Conservation (phyloP, 2,329 filamentous ascomycete genomes). For the Orbilia javanica region DNA sequence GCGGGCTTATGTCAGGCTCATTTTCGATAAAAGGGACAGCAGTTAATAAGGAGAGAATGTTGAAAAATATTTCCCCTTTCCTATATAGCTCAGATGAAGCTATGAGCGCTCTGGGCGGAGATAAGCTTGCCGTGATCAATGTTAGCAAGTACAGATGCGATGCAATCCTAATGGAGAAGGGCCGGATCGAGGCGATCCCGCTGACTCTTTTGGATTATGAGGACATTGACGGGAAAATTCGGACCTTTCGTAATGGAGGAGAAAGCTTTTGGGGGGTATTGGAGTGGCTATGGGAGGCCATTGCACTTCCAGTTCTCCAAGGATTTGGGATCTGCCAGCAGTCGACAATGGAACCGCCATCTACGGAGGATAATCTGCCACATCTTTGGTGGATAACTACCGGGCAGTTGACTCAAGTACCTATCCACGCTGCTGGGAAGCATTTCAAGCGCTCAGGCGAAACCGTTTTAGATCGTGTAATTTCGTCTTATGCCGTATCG, state of each 20-base stretch:
- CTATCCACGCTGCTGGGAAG: slow-evolving; percentile 64
- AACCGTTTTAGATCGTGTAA: slow-evolving; percentile 64
- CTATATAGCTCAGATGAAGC: not conserved
- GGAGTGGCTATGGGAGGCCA: slow-evolving; percentile 64
- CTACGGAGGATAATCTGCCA: slow-evolving; percentile 49
- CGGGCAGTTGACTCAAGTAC: slow-evolving; percentile 62
- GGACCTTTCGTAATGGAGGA: not conserved
- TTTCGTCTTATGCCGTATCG: slow-evolving; percentile 66
- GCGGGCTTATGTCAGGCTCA: not conserved
- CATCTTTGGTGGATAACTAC: slow-evolving; percentile 65
- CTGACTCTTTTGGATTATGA: slow-evolving; percentile 33
- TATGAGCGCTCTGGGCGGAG: not conserved
- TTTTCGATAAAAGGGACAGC: not conserved
- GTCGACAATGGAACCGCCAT: not conserved
- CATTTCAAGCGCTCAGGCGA: slow-evolving; percentile 60
- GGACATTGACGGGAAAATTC: slow-evolving; percentile 5
- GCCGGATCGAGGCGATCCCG: not conserved
- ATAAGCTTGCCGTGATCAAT: not conserved
- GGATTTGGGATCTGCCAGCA: slow-evolving; percentile 60
- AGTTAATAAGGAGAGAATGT: too few relatives aligned
- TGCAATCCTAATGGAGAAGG: slow-evolving; percentile 24
- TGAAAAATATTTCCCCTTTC: too few relatives aligned
- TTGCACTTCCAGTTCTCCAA: slow-evolving; percentile 62
- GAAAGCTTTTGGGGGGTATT: slow-evolving; percentile 57
- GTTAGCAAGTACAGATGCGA: slow-evolving; percentile 52